phyloP scores from a whole-genome alignment of 225 moss, liverwort and hornwort genomes.

The Takakia lepidozioides region DNA sequence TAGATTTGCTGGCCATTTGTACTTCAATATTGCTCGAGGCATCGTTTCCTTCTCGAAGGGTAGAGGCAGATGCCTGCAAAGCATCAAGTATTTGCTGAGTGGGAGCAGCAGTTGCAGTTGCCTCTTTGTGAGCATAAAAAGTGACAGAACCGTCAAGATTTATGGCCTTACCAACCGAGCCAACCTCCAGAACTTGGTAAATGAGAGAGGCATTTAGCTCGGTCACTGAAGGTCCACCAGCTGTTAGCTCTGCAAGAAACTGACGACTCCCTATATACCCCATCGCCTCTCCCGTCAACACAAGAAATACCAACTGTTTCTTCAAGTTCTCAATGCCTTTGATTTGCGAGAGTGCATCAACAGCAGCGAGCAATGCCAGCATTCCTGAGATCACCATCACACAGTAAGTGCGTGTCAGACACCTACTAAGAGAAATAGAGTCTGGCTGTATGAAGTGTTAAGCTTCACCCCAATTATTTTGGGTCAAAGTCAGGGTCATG shows the following conservation, averaged over 20 bases:
- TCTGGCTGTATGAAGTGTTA: too few relatives aligned
- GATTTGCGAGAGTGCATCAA: slow-evolving; percentile 73
- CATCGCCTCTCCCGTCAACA: slow-evolving; percentile 85
- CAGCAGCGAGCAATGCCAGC: slow-evolving; percentile 86
- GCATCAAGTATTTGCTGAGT: slow-evolving; percentile 66
- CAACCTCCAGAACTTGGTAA: slow-evolving; percentile 82
- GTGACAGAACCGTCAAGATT: too few relatives aligned
- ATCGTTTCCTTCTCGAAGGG: slow-evolving; percentile 18
- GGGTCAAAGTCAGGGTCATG: too few relatives aligned
- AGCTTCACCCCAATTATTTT: too few relatives aligned
- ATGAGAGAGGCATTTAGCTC: slow-evolving; percentile 55
- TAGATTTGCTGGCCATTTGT: slow-evolving; percentile 47
- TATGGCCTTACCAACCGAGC: slow-evolving; percentile 73
- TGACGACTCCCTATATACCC: slow-evolving; percentile 97
- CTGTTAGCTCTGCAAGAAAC: slow-evolving; percentile 71
- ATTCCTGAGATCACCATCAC: slow-evolving; percentile 39
- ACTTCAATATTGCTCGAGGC: slow-evolving; percentile 42
- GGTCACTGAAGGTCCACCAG: slow-evolving; percentile 33
- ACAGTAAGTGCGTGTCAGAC: not conserved
- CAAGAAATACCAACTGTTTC: slow-evolving; percentile 70
- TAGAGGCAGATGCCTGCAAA: slow-evolving; percentile 47
- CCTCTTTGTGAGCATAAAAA: slow-evolving; percentile 74
- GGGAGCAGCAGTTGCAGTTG: slow-evolving; percentile 30
- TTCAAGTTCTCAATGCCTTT: slow-evolving; percentile 42
- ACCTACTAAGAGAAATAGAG: not conserved